Conservation (phyloP, 176 grass and related monocot species). For the Dendrocalamus sinicus region DNA sequence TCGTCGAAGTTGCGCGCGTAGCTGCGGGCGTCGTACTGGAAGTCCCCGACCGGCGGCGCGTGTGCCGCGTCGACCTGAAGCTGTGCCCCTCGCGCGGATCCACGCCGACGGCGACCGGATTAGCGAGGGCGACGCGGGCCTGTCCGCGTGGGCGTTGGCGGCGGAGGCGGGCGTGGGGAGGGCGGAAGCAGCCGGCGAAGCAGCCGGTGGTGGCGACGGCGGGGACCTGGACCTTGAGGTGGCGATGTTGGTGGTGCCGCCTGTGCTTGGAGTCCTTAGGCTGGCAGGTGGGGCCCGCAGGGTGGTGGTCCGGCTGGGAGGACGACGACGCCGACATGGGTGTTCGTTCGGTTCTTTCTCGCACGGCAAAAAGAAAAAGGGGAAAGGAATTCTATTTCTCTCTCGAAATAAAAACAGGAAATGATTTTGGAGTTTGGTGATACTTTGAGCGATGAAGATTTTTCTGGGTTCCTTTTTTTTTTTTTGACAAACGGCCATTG, state of each 20-base stretch:
- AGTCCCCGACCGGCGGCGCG: constrained; percentile 26
- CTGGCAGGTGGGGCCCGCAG: neutral
- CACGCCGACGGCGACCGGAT: constrained; percentile 57
- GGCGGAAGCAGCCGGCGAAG: constrained; percentile 20
- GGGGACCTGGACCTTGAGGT: constrained; percentile 46
- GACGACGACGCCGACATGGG: constrained; percentile 6
- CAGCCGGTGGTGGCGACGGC: neutral
- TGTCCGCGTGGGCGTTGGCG: neutral
- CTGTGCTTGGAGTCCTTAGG: constrained; percentile 6
- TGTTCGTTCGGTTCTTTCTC: too few relatives aligned
- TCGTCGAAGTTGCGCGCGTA: constrained; percentile 70
- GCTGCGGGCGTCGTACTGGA: constrained; percentile 60
- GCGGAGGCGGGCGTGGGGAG: neutral
- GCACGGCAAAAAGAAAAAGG: neutral
- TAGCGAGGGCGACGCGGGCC: constrained; percentile 30
- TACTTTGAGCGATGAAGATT: neutral
- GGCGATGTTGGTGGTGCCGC: neutral
- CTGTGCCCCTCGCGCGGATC: constrained; percentile 45
- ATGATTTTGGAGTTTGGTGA: neutral
- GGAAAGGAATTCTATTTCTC: neutral
- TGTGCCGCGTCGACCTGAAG: constrained; percentile 34
- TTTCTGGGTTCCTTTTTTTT: neutral
- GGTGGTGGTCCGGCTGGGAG: neutral
- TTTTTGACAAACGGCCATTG: neutral
- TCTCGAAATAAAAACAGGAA: neutral